Base-by-base conservation (phyloP, 176 grass and related monocot species). In the Carex kokanica region DNA sequence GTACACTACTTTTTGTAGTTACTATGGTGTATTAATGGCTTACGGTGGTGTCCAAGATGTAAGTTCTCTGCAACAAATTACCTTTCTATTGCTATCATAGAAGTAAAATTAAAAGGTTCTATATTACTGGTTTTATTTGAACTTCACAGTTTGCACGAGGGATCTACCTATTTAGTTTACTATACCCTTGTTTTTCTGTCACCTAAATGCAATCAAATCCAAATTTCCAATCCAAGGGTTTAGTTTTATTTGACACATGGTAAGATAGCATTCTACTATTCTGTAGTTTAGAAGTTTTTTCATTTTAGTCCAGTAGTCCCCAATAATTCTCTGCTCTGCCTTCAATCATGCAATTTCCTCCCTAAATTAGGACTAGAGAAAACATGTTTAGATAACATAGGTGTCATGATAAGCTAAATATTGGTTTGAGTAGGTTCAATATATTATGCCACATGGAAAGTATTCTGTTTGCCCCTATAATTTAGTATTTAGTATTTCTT, bases 41-140 rank as follows among this genome's bases (percentile, higher is more conserved):
- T 97, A 88, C 88, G 90, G 92, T 86, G 90, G 94, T 67, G 88
- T 97, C 29, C 91, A 92, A 94, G 92, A 92, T 79, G 94, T 97
- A 91, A 89, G 90, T 82, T 89, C 78, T 80, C 68, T 77, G 63
- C 71, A 69, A 53, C 47, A 81, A 54, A 67, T 67, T 17, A 67
- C 29, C 27, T 67, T 17, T 32, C 61, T 64, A 64, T 29, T 36
- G 27, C 31, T 17, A 36, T 67, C 31, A 38, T 10, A 41, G 45
- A 49, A 49, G 10, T 49, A 11, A 36, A 38, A 55, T 8, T 81
- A 72, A 14, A 29, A 63, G 1, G 21, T 32, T 60, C 17, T 72
- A 78, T 21, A 70, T 78, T 78, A 66, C 1, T 60, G 6, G 57
- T 36, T 68, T n/a, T 41, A 80, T 87, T 67, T 67, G 13, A 15